Base-by-base conservation (phyloP, 495 filamentous ascomycete species). In the Immersiella caudata region DNA sequence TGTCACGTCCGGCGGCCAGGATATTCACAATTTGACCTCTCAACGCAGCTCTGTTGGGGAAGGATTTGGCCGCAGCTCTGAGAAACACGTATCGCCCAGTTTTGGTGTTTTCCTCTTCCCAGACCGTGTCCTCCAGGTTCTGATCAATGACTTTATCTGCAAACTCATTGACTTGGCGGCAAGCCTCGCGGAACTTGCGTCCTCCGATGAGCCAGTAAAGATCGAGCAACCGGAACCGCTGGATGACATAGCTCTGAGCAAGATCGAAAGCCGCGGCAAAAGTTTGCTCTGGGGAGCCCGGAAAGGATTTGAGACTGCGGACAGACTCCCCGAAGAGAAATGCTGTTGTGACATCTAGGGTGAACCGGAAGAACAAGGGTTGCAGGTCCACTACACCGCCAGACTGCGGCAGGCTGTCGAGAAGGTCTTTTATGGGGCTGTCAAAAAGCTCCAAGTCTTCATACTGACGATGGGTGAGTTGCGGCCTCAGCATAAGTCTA, bases 121-220 rank as follows among this genome's bases (percentile, higher is more conserved):
- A 49, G 18, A 24, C 4, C 9, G 7, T 27, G 7, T 25, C 59
- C 40, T 59, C 52, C 20, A 62, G 59, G 26, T 62, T 62, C 59
- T 62, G 59, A 14, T 62, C 59, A 24, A 62, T 62, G n/a, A 62
- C 59, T 35, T 62, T 62, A n/a, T 62, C 59, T 26, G 59, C 59
- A 50, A 62, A 62, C 5, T 21, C 59, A 20, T 46, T 62, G 36
- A 62, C 59, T 35, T 62, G 59, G 18, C 59, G 59, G 40, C 59
- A 62, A 62, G 59, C 59, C 35, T 62, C 59, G 9, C 36, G 36
- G 59, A 62, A 62, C 36, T 62, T 27, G 59, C 59, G 59, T 21
- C 59, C 59, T n/a, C 59, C 59, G 25, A 62, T 62, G 20, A 62
- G 59, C 59, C 59, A 62, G 35, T 49, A 62, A 22, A 62, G 59